Evolutionary conservation across 2,329 filamentous ascomycete genomes (phyloP).

Genomic region (Pseudopithomyces maydicus): DNA sequence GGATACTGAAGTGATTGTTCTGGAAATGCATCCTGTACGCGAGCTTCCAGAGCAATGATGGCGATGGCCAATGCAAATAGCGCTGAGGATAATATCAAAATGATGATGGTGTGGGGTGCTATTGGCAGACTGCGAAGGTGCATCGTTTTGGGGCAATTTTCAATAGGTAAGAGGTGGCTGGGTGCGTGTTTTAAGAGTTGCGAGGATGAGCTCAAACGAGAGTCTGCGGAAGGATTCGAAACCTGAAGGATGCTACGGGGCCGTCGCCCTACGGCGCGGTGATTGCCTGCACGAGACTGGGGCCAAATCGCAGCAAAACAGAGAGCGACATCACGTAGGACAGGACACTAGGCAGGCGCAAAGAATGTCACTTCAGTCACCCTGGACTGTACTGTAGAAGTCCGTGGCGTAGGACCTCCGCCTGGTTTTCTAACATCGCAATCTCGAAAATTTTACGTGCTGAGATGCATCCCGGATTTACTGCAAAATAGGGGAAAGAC

Average conservation of each 20-base stretch:
- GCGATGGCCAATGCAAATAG: conserved; percentile 10
- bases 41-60: conserved; percentile 9
- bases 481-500: too few species aligned
- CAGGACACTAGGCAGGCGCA: background rate
- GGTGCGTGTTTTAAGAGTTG: background rate
- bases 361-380: too few species aligned
- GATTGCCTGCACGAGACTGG: background rate
- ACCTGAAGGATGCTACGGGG: background rate
- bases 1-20: conserved; percentile 14
- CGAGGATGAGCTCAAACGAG: background rate
- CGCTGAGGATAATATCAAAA: background rate
- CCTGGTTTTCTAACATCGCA: too few species aligned
- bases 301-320: background rate
- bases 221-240: too few species aligned
- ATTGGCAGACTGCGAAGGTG: background rate
- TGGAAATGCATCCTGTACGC: conserved; percentile 9
- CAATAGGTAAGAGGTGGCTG: background rate
- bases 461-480: too few species aligned
- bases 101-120: background rate
- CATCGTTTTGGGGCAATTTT: background rate
- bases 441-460: too few species aligned
- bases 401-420: too few species aligned
- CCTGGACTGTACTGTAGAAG: too few species aligned
- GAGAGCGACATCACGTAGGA: background rate
- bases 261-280: background rate